Evolutionary conservation across 805 yeast species (phyloP), one percentile per base, ranked within the genome.

Genomic region (Pichia californica): DNA sequence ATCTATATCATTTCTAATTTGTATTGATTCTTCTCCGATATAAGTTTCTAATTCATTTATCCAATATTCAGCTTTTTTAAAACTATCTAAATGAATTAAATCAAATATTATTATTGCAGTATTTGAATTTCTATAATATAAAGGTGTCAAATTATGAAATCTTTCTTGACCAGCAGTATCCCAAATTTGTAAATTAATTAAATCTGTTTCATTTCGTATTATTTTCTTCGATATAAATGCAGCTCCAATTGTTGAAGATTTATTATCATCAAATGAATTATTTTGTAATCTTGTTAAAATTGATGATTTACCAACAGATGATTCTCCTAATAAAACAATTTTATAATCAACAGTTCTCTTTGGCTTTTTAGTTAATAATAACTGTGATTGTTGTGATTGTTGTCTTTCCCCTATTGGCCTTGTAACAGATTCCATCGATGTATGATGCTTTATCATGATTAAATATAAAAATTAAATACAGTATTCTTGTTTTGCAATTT

Each of bases 121-220:
- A 56, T 84, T 79, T 1, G 93, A 82, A 53, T 85, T 83, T 43
- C 94, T 67, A 57, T 85, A 84, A 59, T 85, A 84, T 81, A 85
- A 80, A 15, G 94, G 93, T 0, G 93, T 88, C 49, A 84, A 64
- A 16, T 87, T 80, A 56, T 83, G 85, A 67, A 85, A 85, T 39
- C 94, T 69, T 58, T 84, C 94, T 59, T 84, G 99, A 21, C 99
- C 99, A 0, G 99, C 99, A 13, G 99, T 91, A 60, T 91, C 99
- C 95, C 93, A 82, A 41, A 82, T 79, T 55, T 82, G 88, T 52
- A 81, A 71, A 54, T 77, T 79, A 26, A 73, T 54, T 32, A 59
- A 23, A 14, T 51, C 58, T 14, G 27, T 19, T 4, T 23, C 27
- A 9, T 35, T 35, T 14, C 37, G 45, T 32, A 77, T 68, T 11